A percentile compares a stretch with the other conserved stretches of the same genome.
Evolutionary conservation across 202 grass and related monocot species (phyloP).

Genomic region (Miscanthus sacchariflorus): DNA sequence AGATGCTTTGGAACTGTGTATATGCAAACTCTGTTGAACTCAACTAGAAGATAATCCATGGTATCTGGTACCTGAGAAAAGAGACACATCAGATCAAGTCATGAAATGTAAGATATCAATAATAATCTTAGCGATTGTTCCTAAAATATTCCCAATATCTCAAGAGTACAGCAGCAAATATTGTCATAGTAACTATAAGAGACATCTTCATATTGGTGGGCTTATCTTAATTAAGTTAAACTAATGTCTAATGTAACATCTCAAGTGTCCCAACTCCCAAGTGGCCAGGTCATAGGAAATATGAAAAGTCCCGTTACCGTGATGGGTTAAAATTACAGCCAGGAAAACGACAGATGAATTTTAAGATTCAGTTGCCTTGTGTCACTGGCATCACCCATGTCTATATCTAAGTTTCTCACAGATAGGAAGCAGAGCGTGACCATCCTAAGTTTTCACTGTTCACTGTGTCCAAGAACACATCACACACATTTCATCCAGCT

Average conservation of each 20-base stretch:
- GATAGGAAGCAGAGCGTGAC: background rate
- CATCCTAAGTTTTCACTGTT: background rate
- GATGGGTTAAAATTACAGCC: conserved; percentile 18
- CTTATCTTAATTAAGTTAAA: conserved; percentile 15
- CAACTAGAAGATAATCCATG: conserved; percentile 88
- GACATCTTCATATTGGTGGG: background rate
- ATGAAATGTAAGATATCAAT: conserved; percentile 1
- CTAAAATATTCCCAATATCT: conserved; percentile 26
- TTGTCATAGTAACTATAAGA: background rate
- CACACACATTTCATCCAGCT: too few relatives aligned
- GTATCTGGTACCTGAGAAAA: conserved; percentile 71
- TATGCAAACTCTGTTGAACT: conserved; percentile 89
- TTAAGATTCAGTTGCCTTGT: background rate
- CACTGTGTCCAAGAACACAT: background rate
- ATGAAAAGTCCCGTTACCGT: conserved; percentile 4
- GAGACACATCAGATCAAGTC: conserved; percentile 20
- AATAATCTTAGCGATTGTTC: background rate
- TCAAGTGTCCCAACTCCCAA: background rate
- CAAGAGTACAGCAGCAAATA: conserved; percentile 22
- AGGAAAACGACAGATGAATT: conserved; percentile 7
- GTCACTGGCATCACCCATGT: background rate
- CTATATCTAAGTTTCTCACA: conserved; percentile 11
- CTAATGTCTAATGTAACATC: background rate
- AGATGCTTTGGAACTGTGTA: conserved; percentile 94
- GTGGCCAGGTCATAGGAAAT: conserved; percentile 2